phyloP scores from a whole-genome alignment of 2,329 filamentous ascomycete genomes.

The Ramularia endophylla region DNA sequence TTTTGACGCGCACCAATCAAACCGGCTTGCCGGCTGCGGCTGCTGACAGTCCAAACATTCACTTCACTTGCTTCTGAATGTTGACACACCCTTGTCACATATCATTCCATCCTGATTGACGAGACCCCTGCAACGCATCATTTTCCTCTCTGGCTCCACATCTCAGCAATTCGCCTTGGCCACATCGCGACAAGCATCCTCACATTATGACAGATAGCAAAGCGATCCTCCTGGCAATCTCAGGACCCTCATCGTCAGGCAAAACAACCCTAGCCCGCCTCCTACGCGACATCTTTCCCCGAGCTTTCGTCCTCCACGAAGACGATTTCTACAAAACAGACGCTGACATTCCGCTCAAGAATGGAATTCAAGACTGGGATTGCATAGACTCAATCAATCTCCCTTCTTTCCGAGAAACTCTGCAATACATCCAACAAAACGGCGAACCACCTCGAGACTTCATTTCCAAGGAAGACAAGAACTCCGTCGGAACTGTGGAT shows the following conservation, averaged over 20 bases:
- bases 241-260: constrained; percentile 84
- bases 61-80: no score
- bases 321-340: constrained; percentile 94
- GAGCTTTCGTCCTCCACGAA: constrained; percentile 79
- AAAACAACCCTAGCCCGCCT: constrained; percentile 91
- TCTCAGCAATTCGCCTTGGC: neutral
- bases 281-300: constrained; percentile 68
- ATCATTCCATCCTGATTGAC: no score
- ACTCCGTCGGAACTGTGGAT: constrained; percentile 42
- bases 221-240: constrained; percentile 63
- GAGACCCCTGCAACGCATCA: no score
- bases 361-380: constrained; percentile 80
- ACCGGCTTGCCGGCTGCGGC: no score
- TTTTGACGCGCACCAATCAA: no score
- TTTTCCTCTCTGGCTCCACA: no score
- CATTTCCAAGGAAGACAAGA: constrained; percentile 54
- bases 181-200: neutral
- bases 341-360: constrained; percentile 52
- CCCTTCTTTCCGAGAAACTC: constrained; percentile 57
- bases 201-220: constrained; percentile 13
- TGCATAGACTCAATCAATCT: constrained; percentile 74
- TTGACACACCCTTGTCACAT: no score
- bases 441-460: constrained; percentile 55
- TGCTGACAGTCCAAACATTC: no score
- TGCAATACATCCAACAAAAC: constrained; percentile 63